Evolutionary conservation across 768 basidiomycete genomes (phyloP), one percentile per base, ranked within the genome.

Genomic region (Mycena pura): DNA sequence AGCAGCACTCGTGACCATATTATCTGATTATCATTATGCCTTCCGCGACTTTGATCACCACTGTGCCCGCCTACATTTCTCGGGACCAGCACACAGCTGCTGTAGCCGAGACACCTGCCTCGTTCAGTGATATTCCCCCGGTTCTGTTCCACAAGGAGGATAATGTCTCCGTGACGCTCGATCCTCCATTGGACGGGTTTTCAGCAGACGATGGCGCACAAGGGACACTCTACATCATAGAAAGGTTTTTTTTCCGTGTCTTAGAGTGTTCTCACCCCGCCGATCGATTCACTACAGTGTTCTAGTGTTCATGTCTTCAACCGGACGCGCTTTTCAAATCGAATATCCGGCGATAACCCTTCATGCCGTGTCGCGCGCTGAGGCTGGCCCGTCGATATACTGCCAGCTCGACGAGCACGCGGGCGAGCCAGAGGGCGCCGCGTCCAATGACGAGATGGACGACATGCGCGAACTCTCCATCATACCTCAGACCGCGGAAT

Each of bases 261-360:
- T 31, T 47, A 41, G 38, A 39, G 10, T 38, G 24, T 21, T 24
- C 61, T 65, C 21, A 8, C 5, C 6, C 27, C 49, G 32, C 63
- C 36, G 50, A 56, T 19, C 55, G 48, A 59, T 47, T 52, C 25
- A 6, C 29, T 60, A 10, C 67, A 94, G 95, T 64, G 87, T 84
- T 15, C 83, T 97, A 36, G 85, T 86, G 3, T 96, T 92, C 82
- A 84, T 92, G 75, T 87, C 91, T 3, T 69, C 84, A 11, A 79
- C 86, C 1, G 87, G 87, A 15, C 78, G 80, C 41, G 95, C 93
- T 15, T 90, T 98, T 75, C 87, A 91, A 65, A 85, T 99, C 70
- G 81, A 88, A 57, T 99, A 96, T 73, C 94, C 93, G 10, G 80
- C 89, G 6, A 92, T 99, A 70, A 96, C 94, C 1, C 84, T 99